A percentile compares a stretch with the other conserved stretches of the same genome.
These are phyloP conservation scores for Hygrophoropsis aurantiaca DNA, from an alignment of 768 basidiomycete species.

Conservation along the genomic window DNA sequence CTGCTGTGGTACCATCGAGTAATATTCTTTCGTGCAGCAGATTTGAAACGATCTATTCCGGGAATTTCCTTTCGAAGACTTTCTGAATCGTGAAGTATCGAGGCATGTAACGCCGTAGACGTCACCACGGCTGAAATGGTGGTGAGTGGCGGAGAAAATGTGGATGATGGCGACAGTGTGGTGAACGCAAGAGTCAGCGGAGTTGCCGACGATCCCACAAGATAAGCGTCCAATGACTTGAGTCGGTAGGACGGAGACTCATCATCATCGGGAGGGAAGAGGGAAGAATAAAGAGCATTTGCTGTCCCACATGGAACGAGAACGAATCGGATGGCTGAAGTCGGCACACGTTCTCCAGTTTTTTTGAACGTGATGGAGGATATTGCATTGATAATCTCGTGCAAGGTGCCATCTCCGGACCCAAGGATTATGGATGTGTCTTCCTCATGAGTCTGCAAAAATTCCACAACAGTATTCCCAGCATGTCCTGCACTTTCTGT, in stretches of 20 bases:
- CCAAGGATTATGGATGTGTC: constrained; percentile 54
- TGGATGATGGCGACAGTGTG: constrained; percentile 35
- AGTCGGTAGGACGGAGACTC: constrained; percentile 43
- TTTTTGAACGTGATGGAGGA: constrained; percentile 25
- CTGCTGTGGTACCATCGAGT: constrained; percentile 65
- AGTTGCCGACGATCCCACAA: constrained; percentile 34
- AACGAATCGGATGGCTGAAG: constrained; percentile 40
- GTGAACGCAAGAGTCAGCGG: constrained; percentile 59
- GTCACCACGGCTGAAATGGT: constrained; percentile 77
- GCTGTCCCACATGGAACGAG: constrained; percentile 85
- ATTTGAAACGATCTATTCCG: constrained; percentile 82
- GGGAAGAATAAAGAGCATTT: constrained; percentile 82
- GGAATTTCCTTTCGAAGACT: constrained; percentile 65
- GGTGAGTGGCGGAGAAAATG: constrained; percentile 16
- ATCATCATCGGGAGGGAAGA: constrained; percentile 55
- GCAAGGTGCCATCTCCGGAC: constrained; percentile 91
- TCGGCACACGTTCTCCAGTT: constrained; percentile 10
- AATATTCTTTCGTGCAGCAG: constrained; percentile 78
- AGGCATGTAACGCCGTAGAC: constrained; percentile 84
- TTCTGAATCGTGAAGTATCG: constrained; percentile 83
- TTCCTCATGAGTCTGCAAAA: constrained; percentile 34
- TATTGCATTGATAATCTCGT: constrained; percentile 79
- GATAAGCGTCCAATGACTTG: constrained; percentile 53
- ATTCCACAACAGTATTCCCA: constrained; percentile 42
- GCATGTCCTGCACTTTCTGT: constrained; percentile 60